Evolutionary conservation across 768 basidiomycete species (phyloP), one percentile per base, ranked within the genome.

Genomic region (Clavaria fumosa): DNA sequence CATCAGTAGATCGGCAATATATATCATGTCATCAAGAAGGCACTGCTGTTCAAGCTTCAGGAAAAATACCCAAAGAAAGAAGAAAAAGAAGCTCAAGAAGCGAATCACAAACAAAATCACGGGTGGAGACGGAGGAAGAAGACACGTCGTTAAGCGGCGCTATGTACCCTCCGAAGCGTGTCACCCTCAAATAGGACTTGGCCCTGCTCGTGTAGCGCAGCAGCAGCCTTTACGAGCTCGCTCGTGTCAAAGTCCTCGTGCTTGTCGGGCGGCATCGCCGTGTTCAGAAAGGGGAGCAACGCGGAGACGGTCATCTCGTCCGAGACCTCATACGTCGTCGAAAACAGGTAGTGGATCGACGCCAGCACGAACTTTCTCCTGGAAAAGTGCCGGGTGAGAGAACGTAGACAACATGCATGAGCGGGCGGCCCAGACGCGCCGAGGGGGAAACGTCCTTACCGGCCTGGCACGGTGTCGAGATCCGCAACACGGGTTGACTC

Each of bases 181-280:
- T 75, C 73, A 4, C 72, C 73, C 49, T 72, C 67, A 32, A 72
- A 61, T 19, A 62, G 45, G 5, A 74, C 55, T 26, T 62, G 54
- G 0, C 70, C 69, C 40, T 58, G 58, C 20, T 69, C 70, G 26
- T 65, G 60, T 34, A 73, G 46, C 9, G 52, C 46, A 1, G 59
- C 66, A 10, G 66, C 66, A 3, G 63, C 64, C 34, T 62, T 61
- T 4, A 65, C 66, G 12, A 84, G 78, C 56, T 84, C 81, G 1
- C 65, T 64, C 9, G 78, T 80, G 53, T 84, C 80, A 43, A 80
- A 84, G 45, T 84, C 80, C 58, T 83, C 80, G 50, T 81, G 72
- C 55, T 83, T 83, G 14, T 28, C 80, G 19, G 60, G 62, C 3
- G 81, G 81, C 59, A 83, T 69, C 4, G 78, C 78, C 2, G 78